phyloP scores from a whole-genome alignment of 306 rosid species.

The Cyamopsis tetragonoloba region DNA sequence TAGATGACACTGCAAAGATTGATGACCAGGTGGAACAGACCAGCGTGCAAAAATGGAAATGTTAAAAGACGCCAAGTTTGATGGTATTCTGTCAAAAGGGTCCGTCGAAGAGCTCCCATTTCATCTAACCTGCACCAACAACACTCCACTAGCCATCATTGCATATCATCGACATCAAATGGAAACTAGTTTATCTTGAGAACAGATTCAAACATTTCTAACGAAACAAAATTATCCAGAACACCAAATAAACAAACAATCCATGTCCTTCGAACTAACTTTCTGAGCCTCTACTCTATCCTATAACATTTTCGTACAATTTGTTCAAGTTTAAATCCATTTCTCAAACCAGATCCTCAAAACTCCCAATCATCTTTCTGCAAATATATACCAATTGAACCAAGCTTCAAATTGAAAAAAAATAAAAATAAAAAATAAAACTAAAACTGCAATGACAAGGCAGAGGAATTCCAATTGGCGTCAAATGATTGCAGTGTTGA shows the following conservation, averaged over 20 bases:
- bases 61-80: slow-evolving; percentile 87
- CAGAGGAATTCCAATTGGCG: too few species aligned
- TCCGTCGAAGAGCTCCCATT: slow-evolving; percentile 72
- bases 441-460: neutral
- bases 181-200: neutral
- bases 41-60: slow-evolving; percentile 79
- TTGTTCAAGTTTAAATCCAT: neutral
- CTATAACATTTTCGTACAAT: neutral
- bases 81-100: slow-evolving; percentile 42
- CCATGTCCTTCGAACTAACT: neutral
- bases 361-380: neutral
- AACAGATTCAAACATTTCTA: neutral
- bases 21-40: slow-evolving; percentile 73
- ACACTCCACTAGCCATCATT: neutral
- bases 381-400: neutral
- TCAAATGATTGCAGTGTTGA: too few species aligned
- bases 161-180: neutral
- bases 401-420: too few species aligned
- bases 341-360: neutral
- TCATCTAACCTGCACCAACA: slow-evolving; percentile 62
- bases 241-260: neutral
- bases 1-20: slow-evolving; percentile 66
- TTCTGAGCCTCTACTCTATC: too few species aligned
- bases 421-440: too few species aligned
- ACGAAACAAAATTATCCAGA: neutral